These are phyloP conservation scores for Claviceps pusilla DNA, from an alignment of 2,329 filamentous ascomycete species.

Conservation along the genomic window DNA sequence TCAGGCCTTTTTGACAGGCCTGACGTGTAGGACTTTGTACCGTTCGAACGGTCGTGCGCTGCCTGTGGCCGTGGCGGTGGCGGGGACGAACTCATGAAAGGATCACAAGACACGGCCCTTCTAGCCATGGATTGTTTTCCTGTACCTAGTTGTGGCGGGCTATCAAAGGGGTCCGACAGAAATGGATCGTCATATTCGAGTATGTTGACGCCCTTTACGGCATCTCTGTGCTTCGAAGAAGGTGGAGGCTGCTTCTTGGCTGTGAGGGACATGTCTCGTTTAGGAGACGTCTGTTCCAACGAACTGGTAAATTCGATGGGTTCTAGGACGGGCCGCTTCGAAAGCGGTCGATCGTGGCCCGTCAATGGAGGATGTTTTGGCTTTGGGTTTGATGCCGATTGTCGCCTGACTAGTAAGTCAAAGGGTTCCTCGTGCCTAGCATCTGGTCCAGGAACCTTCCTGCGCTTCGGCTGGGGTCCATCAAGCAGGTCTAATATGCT, in stretches of 20 bases:
- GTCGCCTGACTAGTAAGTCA: background rate
- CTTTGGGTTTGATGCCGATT: background rate
- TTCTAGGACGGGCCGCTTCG: conserved; percentile 7
- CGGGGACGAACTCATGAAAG: conserved; percentile 7
- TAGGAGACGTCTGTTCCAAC: conserved; percentile 8
- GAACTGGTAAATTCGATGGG: conserved; percentile 25
- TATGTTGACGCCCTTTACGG: background rate
- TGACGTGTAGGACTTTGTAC: background rate
- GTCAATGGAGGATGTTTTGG: background rate
- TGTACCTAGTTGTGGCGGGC: conserved; percentile 13
- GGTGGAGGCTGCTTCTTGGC: background rate
- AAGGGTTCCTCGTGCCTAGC: background rate
- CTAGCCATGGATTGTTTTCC: background rate
- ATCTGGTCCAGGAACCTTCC: background rate
- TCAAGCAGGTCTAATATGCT: background rate
- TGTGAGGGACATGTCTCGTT: background rate
- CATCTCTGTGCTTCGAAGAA: background rate
- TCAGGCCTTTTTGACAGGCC: background rate
- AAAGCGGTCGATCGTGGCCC: background rate
- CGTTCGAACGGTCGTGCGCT: background rate
- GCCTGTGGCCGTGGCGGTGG: background rate
- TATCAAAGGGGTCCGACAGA: conserved; percentile 21
- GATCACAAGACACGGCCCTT: conserved; percentile 8
- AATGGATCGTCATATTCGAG: background rate
- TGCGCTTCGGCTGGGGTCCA: conserved; percentile 1